These are phyloP conservation scores for Tylopilus vinaceipallidus DNA, from an alignment of 768 basidiomycete species.

Conservation along the genomic window DNA sequence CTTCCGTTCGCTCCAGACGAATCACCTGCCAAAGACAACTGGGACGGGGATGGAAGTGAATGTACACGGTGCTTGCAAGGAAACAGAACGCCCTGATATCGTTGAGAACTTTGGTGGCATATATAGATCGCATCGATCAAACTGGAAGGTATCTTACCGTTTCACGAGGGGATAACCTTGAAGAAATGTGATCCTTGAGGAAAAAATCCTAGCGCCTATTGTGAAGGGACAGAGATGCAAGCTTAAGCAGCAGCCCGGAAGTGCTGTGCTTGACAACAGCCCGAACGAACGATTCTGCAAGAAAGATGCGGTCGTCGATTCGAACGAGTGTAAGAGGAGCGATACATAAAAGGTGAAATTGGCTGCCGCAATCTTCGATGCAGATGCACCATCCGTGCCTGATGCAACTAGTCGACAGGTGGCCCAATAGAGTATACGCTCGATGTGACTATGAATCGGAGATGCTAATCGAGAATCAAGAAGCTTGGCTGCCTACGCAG, in stretches of 20 bases:
- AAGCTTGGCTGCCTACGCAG: not conserved
- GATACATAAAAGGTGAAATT: slow-evolving; percentile 1
- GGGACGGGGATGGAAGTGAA: slow-evolving; percentile 10
- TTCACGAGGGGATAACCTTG: not conserved
- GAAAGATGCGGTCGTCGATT: not conserved
- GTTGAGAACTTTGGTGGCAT: not conserved
- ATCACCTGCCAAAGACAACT: slow-evolving; percentile 9
- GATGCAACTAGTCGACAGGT: not conserved
- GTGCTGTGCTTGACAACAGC: slow-evolving; percentile 1
- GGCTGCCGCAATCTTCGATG: not conserved
- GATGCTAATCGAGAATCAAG: slow-evolving; percentile 8
- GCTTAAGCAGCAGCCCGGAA: not conserved
- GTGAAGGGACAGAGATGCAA: not conserved
- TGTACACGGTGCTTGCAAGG: not conserved
- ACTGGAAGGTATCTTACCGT: slow-evolving; percentile 1
- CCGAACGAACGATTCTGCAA: not conserved
- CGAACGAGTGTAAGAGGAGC: not conserved
- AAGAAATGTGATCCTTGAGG: not conserved
- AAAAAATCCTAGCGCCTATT: not conserved
- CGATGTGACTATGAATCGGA: slow-evolving; percentile 9
- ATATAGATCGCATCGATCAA: not conserved
- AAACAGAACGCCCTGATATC: not conserved
- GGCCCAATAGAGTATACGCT: slow-evolving; percentile 1
- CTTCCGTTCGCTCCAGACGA: slow-evolving; percentile 7
- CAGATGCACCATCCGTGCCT: not conserved